phyloP scores from a whole-genome alignment of 2,329 filamentous ascomycete genomes.

The Zymoseptoria tritici region DNA sequence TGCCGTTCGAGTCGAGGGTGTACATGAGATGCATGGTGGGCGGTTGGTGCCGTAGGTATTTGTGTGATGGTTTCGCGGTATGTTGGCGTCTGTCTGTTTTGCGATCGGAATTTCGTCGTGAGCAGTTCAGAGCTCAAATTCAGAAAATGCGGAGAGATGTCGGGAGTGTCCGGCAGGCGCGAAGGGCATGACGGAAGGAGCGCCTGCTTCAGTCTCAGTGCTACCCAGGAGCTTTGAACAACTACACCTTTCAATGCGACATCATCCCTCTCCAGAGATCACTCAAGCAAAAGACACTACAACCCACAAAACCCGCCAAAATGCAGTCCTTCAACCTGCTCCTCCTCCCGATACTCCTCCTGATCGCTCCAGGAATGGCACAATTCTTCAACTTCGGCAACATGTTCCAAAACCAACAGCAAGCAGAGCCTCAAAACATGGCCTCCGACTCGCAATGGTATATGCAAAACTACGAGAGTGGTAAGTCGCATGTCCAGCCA shows the following conservation, averaged over 20 bases:
- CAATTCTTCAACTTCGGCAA: conserved; percentile 84
- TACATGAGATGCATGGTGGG: conserved; percentile 69
- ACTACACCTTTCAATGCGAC: conserved; percentile 1
- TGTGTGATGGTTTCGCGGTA: neutral
- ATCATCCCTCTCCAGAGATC: neutral
- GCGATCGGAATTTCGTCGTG: neutral
- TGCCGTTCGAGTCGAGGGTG: conserved; percentile 73
- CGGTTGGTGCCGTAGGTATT: conserved; percentile 3
- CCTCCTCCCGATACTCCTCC: conserved; percentile 51
- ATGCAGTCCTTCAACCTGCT: conserved; percentile 29
- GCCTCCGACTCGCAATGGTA: conserved; percentile 80
- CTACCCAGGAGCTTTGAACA: neutral
- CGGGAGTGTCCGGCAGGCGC: too few relatives aligned
- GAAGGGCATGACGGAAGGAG: neutral
- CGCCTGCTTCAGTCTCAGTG: neutral
- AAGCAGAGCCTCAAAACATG: conserved; percentile 66
- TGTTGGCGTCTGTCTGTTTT: neutral
- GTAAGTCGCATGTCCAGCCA: conserved; percentile 37
- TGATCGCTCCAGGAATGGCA: conserved; percentile 52
- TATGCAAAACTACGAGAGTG: conserved; percentile 58
- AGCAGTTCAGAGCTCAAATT: neutral
- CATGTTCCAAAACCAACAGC: conserved; percentile 58
- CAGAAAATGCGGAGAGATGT: neutral
- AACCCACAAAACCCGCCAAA: conserved; percentile 3
- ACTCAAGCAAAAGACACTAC: neutral